Evolutionary conservation across 1,139 yeast genomes (phyloP).

Genomic region (Torulaspora pretoriensis): DNA sequence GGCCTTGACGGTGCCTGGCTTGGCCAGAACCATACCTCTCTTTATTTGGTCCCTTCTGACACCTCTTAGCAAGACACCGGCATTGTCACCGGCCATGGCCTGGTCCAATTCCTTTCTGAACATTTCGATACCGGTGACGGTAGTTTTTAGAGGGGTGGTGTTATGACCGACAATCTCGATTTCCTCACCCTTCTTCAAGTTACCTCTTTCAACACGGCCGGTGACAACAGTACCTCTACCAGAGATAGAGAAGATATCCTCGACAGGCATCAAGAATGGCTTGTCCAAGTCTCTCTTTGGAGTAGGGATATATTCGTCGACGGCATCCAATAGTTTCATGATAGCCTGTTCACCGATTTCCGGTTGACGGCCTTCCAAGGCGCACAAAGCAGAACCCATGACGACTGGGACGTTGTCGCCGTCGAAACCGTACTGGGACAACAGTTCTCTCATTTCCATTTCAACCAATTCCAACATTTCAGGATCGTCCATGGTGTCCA

Average conservation of each 20-base stretch:
- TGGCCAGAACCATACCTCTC: slow-evolving; percentile 97
- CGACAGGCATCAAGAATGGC: slow-evolving; percentile 96
- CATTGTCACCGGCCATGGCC: slow-evolving; percentile 99
- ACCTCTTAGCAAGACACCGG: slow-evolving; percentile 97
- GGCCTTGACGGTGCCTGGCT: slow-evolving; percentile 88
- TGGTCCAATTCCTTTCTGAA: slow-evolving; percentile 96
- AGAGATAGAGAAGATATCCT: slow-evolving; percentile 94
- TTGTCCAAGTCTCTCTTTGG: slow-evolving; percentile 94
- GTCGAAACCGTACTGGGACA: slow-evolving; percentile 87
- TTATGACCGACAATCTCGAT: slow-evolving; percentile 93
- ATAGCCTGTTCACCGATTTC: slow-evolving; percentile 91
- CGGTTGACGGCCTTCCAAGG: slow-evolving; percentile 81
- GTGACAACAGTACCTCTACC: slow-evolving; percentile 99
- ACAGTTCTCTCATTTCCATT: slow-evolving; percentile 99
- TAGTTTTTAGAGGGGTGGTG: slow-evolving; percentile 83
- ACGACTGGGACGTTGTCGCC: slow-evolving; percentile 98
- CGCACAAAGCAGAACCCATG: slow-evolving; percentile 98
- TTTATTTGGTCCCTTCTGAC: slow-evolving; percentile 93
- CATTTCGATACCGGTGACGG: slow-evolving; percentile 98
- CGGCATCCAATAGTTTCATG: slow-evolving; percentile 78
- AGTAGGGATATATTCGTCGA: slow-evolving; percentile 92
- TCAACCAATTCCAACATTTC: slow-evolving; percentile 99
- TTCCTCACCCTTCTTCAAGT: slow-evolving; percentile 96
- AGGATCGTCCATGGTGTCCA: slow-evolving; percentile 95
- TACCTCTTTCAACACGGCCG: slow-evolving; percentile 98